These are phyloP conservation scores for Fraxinus excelsior DNA, from an alignment of 257 asterid species.

Conservation along the genomic window DNA sequence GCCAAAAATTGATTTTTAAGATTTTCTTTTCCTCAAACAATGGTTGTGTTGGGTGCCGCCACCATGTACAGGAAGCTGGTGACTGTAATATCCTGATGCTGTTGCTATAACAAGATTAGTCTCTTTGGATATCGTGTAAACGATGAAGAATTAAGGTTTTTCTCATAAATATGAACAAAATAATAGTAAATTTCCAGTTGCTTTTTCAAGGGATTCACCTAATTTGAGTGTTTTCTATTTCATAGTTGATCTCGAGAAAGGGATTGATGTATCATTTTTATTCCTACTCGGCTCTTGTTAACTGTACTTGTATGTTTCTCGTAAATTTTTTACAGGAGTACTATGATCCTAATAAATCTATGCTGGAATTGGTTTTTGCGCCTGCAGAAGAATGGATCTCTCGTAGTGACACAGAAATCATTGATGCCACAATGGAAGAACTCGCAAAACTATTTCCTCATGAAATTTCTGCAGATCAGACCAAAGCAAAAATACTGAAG, in stretches of 20 bases:
- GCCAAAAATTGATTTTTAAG: neutral
- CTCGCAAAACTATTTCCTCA: constrained; percentile 91
- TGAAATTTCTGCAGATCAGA: constrained; percentile 92
- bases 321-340: constrained; percentile 64
- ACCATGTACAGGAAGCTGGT: too few species aligned
- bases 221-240: too few species aligned
- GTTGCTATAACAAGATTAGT: too few species aligned
- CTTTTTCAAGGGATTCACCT: too few species aligned
- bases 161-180: too few species aligned
- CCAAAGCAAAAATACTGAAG: constrained; percentile 94
- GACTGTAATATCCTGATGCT: too few species aligned
- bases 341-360: constrained; percentile 75
- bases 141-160: too few species aligned
- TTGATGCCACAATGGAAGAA: constrained; percentile 96
- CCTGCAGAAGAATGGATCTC: constrained; percentile 99
- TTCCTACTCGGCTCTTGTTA: neutral
- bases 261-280: too few species aligned
- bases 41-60: neutral
- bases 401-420: constrained; percentile 75
- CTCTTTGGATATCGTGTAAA: too few species aligned
- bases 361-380: constrained; percentile 96
- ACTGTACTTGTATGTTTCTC: neutral
- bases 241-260: too few species aligned
- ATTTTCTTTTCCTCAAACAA: too few species aligned
- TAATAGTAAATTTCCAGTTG: too few species aligned